Base-by-base conservation (phyloP, 2,329 filamentous ascomycete species). In the Clonostachys sp. region DNA sequence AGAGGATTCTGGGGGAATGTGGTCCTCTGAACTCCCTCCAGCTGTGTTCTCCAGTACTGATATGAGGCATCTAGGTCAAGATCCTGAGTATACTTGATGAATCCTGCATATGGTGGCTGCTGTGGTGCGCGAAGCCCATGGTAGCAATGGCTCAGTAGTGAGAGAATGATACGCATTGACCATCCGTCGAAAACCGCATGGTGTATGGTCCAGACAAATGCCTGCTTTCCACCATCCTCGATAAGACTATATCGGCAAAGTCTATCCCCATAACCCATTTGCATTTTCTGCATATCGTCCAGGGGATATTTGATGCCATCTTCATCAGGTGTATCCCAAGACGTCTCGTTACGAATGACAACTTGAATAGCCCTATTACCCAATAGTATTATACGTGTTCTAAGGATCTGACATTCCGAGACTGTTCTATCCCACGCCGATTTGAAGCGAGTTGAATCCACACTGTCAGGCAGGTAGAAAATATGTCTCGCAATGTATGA, bases 181-280 rank as follows among this genome's bases (percentile, higher is more conserved):
- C 74, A 76, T 12, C 74, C 75, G 43, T 80, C 76, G 47, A 78
- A 79, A 1, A 77, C 57, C 14, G 68, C 67, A 50, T 79, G 75
- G 20, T 59, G 57, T 9, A 20, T 17, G 18, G 20, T 34, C 46
- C 44, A 16, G 34, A 49, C 12, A 24, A 45, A 49, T 18, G 44
- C 45, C 5, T 33, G n/a, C n/a, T 42, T 18, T 13, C 17, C 34
- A 3, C 40, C 30, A 12, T 40, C n/a, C 30, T 45, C 20, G 13
- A 44, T 33, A 18, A 44, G 30, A 10, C 18, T 30, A n/a, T 44
- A 44, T 10, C 42, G 42, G 17, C 36, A 39, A n/a, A 39, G 36
- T 12, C 36, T n/a, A n/a, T n/a, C 17, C 2, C 17, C 36, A 18
- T 39, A 39, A 2, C 14, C 17, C 36, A 39, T 39, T 18, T 18